phyloP scores from a whole-genome alignment of 495 filamentous ascomycete genomes.

The Hyaloscypha hepaticicola region DNA sequence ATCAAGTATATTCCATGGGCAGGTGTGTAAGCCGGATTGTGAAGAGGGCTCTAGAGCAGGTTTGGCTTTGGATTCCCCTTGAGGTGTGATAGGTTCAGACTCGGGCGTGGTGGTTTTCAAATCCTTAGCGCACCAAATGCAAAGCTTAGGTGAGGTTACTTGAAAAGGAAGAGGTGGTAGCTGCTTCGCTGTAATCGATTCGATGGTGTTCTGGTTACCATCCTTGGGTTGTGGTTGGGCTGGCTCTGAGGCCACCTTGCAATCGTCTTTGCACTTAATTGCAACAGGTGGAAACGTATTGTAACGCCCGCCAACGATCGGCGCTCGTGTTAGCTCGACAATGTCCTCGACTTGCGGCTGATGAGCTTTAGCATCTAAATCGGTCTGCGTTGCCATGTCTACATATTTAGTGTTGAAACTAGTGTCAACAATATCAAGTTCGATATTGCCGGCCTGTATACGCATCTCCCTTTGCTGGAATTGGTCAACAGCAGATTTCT shows the following conservation, averaged over 20 bases:
- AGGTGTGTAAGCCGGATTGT: background rate
- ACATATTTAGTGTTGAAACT: background rate
- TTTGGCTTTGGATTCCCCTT: too few species aligned
- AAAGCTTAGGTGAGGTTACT: too few species aligned
- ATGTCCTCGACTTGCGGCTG: background rate
- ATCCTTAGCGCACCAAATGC: too few species aligned
- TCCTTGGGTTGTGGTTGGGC: too few species aligned
- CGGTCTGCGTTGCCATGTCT: conserved; percentile 8
- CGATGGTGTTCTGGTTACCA: too few species aligned
- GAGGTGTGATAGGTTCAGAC: too few species aligned
- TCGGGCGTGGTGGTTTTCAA: too few species aligned
- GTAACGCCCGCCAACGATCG: background rate
- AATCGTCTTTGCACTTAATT: conserved; percentile 12
- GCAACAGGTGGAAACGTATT: conserved; percentile 12
- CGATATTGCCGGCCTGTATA: background rate
- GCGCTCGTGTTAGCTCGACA: background rate
- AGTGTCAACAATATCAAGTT: background rate
- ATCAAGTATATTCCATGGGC: background rate
- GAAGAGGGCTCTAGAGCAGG: background rate
- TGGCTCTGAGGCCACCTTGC: background rate
- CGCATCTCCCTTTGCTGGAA: background rate
- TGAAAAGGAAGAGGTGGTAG: too few species aligned
- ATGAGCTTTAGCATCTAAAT: background rate
- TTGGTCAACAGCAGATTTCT: too few species aligned
- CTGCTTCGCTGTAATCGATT: too few species aligned